Conservation (phyloP, 768 basidiomycete genomes). For the Lentinula sp. region DNA sequence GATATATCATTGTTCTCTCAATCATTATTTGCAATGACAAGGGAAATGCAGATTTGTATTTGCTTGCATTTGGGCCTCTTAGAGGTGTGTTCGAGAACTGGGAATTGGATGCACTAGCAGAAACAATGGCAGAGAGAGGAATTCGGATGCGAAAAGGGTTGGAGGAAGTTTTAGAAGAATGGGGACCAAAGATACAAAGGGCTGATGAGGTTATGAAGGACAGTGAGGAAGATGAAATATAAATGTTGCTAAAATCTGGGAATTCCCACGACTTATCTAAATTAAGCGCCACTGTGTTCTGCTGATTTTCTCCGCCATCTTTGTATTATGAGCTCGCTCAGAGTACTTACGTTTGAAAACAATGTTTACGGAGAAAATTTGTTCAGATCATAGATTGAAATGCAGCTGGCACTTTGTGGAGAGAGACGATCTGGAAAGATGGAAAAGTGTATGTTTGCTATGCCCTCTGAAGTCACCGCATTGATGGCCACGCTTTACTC, state of each 20-base stretch:
- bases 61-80: slow-evolving; percentile 70
- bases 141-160: slow-evolving; percentile 59
- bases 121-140: slow-evolving; percentile 74
- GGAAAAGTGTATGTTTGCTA: neutral
- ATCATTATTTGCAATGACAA: neutral
- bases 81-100: slow-evolving; percentile 51
- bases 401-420: neutral
- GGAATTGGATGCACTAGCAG: slow-evolving; percentile 58
- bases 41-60: slow-evolving; percentile 53
- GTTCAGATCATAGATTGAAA: too few species aligned
- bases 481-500: neutral
- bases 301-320: too few species aligned
- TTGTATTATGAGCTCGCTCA: too few species aligned
- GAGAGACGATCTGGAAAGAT: neutral
- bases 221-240: slow-evolving; percentile 46
- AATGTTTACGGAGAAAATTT: too few species aligned
- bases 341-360: too few species aligned
- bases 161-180: slow-evolving; percentile 49
- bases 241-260: slow-evolving; percentile 36
- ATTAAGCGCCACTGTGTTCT: too few species aligned
- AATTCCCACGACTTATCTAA: too few species aligned
- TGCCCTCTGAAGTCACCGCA: neutral
- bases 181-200: slow-evolving; percentile 25
- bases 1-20: slow-evolving; percentile 9
- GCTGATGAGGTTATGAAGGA: slow-evolving; percentile 19